Percentiles rank a stretch among this genome's conserved stretches.
phyloP scores from a whole-genome alignment of 2,329 filamentous ascomycete genomes.

The Pseudogymnoascus sp. region DNA sequence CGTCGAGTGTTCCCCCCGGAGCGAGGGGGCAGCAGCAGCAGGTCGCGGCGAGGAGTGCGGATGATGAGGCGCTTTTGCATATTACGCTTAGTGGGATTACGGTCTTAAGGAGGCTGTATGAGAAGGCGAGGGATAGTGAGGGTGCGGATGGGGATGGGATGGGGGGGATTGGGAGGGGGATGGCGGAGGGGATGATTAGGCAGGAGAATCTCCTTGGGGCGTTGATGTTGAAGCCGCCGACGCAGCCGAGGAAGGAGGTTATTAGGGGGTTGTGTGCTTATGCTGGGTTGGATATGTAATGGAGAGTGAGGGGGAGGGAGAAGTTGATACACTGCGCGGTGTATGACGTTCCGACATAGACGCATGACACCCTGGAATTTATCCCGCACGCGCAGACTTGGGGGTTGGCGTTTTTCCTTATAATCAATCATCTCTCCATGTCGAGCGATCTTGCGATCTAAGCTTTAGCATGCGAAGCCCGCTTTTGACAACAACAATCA shows the following conservation, averaged over 20 bases:
- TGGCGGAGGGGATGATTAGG: slow-evolving; percentile 54
- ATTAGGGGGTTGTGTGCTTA: slow-evolving; percentile 62
- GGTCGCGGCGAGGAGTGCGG: slow-evolving; percentile 20
- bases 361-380: too few relatives aligned
- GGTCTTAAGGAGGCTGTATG: slow-evolving; percentile 57
- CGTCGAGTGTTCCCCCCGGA: slow-evolving; percentile 13
- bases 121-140: slow-evolving; percentile 52
- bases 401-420: slow-evolving; percentile 11
- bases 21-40: slow-evolving; percentile 17
- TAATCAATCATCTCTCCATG: neutral
- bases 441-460: too few relatives aligned
- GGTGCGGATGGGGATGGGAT: neutral
- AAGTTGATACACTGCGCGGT: too few relatives aligned
- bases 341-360: slow-evolving; percentile 15
- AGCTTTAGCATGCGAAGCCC: too few relatives aligned
- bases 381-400: too few relatives aligned
- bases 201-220: slow-evolving; percentile 59
- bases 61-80: slow-evolving; percentile 24
- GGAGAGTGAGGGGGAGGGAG: slow-evolving; percentile 14
- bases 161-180: slow-evolving; percentile 21
- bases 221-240: slow-evolving; percentile 45
- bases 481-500: neutral
- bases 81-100: slow-evolving; percentile 61
- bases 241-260: slow-evolving; percentile 49
- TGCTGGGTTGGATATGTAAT: slow-evolving; percentile 40